phyloP scores from a whole-genome alignment of 352 stramenopile species.

The Globisporangium iwayamae region DNA sequence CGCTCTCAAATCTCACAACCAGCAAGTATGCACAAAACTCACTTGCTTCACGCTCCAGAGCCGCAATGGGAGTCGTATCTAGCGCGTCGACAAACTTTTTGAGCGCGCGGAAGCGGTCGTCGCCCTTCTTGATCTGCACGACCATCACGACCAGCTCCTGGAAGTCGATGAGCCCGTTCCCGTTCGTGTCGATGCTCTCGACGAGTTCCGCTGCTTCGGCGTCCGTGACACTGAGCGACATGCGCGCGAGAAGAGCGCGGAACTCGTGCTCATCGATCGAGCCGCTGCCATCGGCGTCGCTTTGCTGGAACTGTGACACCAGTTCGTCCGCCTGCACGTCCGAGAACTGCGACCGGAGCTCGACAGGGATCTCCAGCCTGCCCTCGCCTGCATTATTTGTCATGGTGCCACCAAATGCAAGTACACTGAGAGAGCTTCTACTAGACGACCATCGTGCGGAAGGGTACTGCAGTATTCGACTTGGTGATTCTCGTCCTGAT shows the following conservation, averaged over 20 bases:
- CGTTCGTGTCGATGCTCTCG: slow-evolving; percentile 49
- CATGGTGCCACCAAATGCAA: background rate
- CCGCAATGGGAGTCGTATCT: slow-evolving; percentile 54
- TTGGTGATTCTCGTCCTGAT: background rate
- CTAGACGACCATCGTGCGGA: background rate
- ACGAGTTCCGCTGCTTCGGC: slow-evolving; percentile 46
- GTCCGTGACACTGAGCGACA: slow-evolving; percentile 44
- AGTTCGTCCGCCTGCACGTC: slow-evolving; percentile 54
- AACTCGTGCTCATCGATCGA: slow-evolving; percentile 68
- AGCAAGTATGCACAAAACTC: background rate
- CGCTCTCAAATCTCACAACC: no score
- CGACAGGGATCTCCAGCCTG: slow-evolving; percentile 31
- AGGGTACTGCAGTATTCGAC: background rate
- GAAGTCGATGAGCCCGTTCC: slow-evolving; percentile 63
- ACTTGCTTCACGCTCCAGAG: slow-evolving; percentile 60
- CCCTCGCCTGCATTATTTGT: slow-evolving; percentile 2
- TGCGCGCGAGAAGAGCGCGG: slow-evolving; percentile 43
- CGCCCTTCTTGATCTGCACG: slow-evolving; percentile 48
- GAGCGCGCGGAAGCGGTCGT: slow-evolving; percentile 42
- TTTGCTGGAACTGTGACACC: slow-evolving; percentile 52
- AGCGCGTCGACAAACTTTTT: slow-evolving; percentile 44
- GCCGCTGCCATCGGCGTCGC: slow-evolving; percentile 50
- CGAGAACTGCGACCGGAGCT: slow-evolving; percentile 44
- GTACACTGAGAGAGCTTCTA: background rate
- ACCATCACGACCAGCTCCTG: slow-evolving; percentile 55